Evolutionary conservation across 1,139 yeast genomes (phyloP).

Genomic region (Suhomyces bolitotheri): DNA sequence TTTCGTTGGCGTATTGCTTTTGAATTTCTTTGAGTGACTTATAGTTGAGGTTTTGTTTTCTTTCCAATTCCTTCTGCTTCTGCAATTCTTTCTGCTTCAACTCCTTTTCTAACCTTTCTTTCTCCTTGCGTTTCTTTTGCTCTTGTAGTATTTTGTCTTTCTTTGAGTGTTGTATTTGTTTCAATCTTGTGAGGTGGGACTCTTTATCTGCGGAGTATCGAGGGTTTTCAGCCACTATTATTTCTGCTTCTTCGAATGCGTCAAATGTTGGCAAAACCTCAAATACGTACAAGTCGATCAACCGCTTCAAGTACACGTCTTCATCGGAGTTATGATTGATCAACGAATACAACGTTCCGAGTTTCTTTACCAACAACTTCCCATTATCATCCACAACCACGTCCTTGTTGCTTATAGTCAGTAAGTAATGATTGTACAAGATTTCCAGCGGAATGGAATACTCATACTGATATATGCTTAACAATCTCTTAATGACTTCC

Average conservation of each 20-base stretch:
- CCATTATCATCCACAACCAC: conserved; percentile 11
- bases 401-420: conserved; percentile 26
- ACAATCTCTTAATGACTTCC: conserved; percentile 25
- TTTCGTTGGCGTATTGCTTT: conserved; percentile 11
- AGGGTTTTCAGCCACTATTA: conserved; percentile 26
- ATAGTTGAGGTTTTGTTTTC: conserved; percentile 34
- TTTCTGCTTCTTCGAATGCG: conserved; percentile 29
- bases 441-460: conserved; percentile 35
- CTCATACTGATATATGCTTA: conserved; percentile 21
- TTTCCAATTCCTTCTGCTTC: conserved; percentile 26
- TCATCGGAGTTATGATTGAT: conserved; percentile 9
- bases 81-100: conserved; percentile 24
- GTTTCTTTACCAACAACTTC: conserved; percentile 8
- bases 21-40: conserved; percentile 23
- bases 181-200: conserved; percentile 20
- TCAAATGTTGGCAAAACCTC: conserved; percentile 38
- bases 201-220: conserved; percentile 18
- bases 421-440: conserved; percentile 35
- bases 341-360: conserved; percentile 14
- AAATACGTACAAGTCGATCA: conserved; percentile 37
- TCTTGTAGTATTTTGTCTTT: conserved; percentile 20
- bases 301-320: conserved; percentile 25
- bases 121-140: conserved; percentile 16
- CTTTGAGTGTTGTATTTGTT: conserved; percentile 20
- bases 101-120: conserved; percentile 18